These are phyloP conservation scores for Zymoseptoria brevis DNA, from an alignment of 2,329 filamentous ascomycete genomes.

Conservation along the genomic window DNA sequence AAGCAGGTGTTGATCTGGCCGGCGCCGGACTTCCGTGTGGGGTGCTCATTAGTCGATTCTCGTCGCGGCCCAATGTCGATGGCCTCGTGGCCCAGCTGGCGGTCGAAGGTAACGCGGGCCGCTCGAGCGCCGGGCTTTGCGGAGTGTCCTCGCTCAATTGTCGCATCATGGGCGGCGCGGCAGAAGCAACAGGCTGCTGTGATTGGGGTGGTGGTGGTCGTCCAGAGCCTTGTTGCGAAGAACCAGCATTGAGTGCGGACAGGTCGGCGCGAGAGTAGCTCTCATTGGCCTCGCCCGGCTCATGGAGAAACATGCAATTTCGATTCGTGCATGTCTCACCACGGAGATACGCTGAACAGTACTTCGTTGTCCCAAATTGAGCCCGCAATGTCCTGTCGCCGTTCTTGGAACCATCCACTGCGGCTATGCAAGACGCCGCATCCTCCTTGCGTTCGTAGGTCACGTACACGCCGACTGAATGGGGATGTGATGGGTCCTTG, in stretches of 20 bases:
- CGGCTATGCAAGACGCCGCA: constrained; percentile 79
- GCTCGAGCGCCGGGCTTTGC: constrained; percentile 46
- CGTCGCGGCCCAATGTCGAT: constrained; percentile 59
- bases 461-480: constrained; percentile 95
- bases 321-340: constrained; percentile 92
- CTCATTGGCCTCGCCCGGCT: constrained; percentile 95
- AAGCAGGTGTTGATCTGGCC: constrained; percentile 21
- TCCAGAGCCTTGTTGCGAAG: constrained; percentile 65
- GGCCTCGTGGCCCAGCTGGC: constrained; percentile 81
- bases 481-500: constrained; percentile 65
- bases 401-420: constrained; percentile 87
- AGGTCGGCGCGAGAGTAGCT: constrained; percentile 92
- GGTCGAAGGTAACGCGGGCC: constrained; percentile 83
- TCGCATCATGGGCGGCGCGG: constrained; percentile 57
- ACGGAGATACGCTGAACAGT: constrained; percentile 92
- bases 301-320: constrained; percentile 96
- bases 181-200: constrained; percentile 45
- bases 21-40: constrained; percentile 71
- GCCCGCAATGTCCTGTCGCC: constrained; percentile 73
- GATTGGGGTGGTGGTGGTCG: constrained; percentile 39
- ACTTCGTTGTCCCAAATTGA: constrained; percentile 88
- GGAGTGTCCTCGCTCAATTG: constrained; percentile 37
- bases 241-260: constrained; percentile 87
- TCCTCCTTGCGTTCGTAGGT: constrained; percentile 91
- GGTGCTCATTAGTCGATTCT: constrained; percentile 72